phyloP scores from a whole-genome alignment of 2,329 filamentous ascomycete genomes.

The Colletotrichum sp. region DNA sequence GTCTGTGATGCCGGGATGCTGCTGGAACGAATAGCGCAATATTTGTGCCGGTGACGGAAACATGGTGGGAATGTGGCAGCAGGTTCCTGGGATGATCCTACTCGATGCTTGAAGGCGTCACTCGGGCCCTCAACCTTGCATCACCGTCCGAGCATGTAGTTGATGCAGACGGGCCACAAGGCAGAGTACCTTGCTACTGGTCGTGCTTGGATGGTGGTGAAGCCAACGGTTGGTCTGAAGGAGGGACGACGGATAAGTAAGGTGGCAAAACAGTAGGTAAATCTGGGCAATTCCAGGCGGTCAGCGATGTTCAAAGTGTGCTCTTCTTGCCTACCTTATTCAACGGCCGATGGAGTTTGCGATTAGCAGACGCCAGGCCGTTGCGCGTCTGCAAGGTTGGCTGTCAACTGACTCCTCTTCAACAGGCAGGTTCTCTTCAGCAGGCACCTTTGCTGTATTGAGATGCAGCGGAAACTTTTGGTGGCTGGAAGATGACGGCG shows the following conservation, averaged over 20 bases:
- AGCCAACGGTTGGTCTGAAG: background rate
- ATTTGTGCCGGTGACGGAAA: conserved; percentile 28
- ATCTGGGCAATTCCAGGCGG: background rate
- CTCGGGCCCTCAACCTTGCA: conserved; percentile 13
- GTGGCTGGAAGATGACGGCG: background rate
- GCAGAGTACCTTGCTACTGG: background rate
- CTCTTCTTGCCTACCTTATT: background rate
- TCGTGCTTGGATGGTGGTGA: background rate
- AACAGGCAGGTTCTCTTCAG: background rate
- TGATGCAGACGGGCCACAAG: background rate
- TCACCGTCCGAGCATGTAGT: conserved; percentile 1
- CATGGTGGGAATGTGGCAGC: conserved; percentile 14
- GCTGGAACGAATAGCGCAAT: conserved; percentile 25
- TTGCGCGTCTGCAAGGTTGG: background rate
- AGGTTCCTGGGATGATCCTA: background rate
- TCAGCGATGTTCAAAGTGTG: background rate
- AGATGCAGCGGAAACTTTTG: background rate
- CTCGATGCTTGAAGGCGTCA: conserved; percentile 1
- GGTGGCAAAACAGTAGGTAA: background rate
- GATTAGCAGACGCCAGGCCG: background rate
- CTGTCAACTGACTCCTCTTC: background rate
- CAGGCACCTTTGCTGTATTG: background rate
- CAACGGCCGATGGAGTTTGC: background rate
- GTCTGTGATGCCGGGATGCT: background rate
- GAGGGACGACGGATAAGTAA: background rate